phyloP scores from a whole-genome alignment of 805 yeast species.

The Candida xyloterini region DNA sequence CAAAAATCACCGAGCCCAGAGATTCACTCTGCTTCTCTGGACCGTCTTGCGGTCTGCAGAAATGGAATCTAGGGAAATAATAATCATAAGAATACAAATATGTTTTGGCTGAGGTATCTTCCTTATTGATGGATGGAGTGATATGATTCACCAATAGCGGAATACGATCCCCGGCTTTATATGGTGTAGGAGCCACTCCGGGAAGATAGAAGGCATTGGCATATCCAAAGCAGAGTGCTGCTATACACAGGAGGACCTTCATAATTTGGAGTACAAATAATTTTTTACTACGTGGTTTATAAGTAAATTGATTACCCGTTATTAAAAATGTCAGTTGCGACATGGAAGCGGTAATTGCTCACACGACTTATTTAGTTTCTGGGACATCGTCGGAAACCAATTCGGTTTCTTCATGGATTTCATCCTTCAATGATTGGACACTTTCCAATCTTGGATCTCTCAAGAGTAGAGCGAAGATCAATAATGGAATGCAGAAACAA shows the following conservation, averaged over 20 bases:
- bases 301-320: background rate
- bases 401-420: background rate
- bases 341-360: background rate
- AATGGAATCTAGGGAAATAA: slow-evolving; percentile 78
- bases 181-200: slow-evolving; percentile 94
- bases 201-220: slow-evolving; percentile 78
- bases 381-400: background rate
- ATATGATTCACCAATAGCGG: slow-evolving; percentile 86
- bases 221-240: slow-evolving; percentile 8
- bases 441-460: slow-evolving; percentile 39
- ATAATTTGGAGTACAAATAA: slow-evolving; percentile 1
- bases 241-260: slow-evolving; percentile 6
- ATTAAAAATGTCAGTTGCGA: background rate
- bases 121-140: slow-evolving; percentile 64
- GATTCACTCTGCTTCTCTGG: slow-evolving; percentile 77
- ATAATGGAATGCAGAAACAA: slow-evolving; percentile 52
- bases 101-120: slow-evolving; percentile 44
- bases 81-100: slow-evolving; percentile 75
- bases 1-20: slow-evolving; percentile 88
- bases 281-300: slow-evolving; percentile 11
- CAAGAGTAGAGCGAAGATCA: slow-evolving; percentile 45
- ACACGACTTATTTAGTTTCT: background rate
- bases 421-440: slow-evolving; percentile 19
- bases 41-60: slow-evolving; percentile 74
- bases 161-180: slow-evolving; percentile 65